Evolutionary conservation across 768 basidiomycete species (phyloP).

Genomic region (Podaxis carcinomalis): DNA sequence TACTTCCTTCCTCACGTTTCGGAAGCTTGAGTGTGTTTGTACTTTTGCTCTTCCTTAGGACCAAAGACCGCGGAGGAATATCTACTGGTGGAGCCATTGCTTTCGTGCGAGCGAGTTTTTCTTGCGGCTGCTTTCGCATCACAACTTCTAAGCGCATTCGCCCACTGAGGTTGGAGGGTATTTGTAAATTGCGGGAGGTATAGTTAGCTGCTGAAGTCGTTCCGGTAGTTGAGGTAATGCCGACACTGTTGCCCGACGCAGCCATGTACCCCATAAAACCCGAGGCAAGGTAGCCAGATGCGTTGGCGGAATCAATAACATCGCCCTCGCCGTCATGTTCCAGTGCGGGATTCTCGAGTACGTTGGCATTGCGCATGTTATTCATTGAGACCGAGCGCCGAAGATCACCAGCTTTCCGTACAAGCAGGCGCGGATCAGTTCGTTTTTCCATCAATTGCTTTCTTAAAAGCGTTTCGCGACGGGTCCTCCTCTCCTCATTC

Average conservation of each 20-base stretch:
- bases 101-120: constrained; percentile 31
- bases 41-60: constrained; percentile 73
- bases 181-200: constrained; percentile 38
- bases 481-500: constrained; percentile 27
- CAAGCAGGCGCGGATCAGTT: background rate
- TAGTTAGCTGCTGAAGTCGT: constrained; percentile 68
- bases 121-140: constrained; percentile 44
- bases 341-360: background rate
- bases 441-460: constrained; percentile 3
- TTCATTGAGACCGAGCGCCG: constrained; percentile 74
- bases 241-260: constrained; percentile 94
- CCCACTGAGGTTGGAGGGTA: constrained; percentile 51
- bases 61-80: constrained; percentile 49
- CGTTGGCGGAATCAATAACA: constrained; percentile 49
- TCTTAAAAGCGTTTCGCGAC: background rate
- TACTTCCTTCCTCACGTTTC: constrained; percentile 79
- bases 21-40: constrained; percentile 74
- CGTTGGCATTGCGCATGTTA: constrained; percentile 49
- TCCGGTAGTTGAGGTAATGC: constrained; percentile 86
- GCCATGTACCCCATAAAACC: constrained; percentile 62
- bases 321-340: constrained; percentile 17
- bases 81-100: constrained; percentile 65
- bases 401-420: constrained; percentile 43
- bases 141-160: constrained; percentile 62
- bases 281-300: constrained; percentile 68